Evolutionary conservation across 208 protist species (phyloP).

Genomic region (Leishmania martiniquensis): DNA sequence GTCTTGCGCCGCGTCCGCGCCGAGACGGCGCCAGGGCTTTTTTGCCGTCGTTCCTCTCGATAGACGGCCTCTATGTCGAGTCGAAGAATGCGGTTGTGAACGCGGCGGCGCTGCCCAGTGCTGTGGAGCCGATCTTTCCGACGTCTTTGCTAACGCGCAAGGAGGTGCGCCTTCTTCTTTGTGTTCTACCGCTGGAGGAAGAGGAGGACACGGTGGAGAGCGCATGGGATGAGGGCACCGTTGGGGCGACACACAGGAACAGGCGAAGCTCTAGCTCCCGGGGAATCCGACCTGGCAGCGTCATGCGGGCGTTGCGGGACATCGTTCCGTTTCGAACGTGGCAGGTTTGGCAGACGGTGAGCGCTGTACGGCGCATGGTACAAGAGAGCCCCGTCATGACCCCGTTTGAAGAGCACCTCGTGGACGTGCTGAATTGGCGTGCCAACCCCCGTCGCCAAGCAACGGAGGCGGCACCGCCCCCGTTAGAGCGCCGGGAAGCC

Average conservation of each 20-base stretch:
- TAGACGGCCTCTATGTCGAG: constrained; percentile 30
- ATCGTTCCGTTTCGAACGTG: constrained; percentile 35
- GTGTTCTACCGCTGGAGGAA: constrained; percentile 41
- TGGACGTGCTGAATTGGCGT: constrained; percentile 30
- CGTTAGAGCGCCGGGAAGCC: constrained; percentile 30
- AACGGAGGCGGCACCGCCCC: constrained; percentile 23
- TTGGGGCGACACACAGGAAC: background rate
- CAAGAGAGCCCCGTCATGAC: constrained; percentile 34
- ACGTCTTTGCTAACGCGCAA: constrained; percentile 34
- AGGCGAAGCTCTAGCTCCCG: background rate
- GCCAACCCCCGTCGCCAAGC: constrained; percentile 16
- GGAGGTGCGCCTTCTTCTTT: constrained; percentile 60
- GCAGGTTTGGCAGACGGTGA: constrained; percentile 25
- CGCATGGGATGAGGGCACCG: background rate
- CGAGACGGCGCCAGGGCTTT: constrained; percentile 1
- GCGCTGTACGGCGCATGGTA: constrained; percentile 19
- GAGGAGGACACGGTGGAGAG: constrained; percentile 12
- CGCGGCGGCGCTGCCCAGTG: constrained; percentile 10
- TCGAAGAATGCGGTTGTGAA: constrained; percentile 14
- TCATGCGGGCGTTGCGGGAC: constrained; percentile 29
- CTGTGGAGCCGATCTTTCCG: constrained; percentile 56
- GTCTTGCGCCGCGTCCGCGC: constrained; percentile 30
- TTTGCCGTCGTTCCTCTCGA: constrained; percentile 27
- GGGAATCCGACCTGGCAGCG: constrained; percentile 25
- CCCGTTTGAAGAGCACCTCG: constrained; percentile 44